Base-by-base conservation (phyloP, 2,329 filamentous ascomycete species). In the Colletotrichum orchidophilum region DNA sequence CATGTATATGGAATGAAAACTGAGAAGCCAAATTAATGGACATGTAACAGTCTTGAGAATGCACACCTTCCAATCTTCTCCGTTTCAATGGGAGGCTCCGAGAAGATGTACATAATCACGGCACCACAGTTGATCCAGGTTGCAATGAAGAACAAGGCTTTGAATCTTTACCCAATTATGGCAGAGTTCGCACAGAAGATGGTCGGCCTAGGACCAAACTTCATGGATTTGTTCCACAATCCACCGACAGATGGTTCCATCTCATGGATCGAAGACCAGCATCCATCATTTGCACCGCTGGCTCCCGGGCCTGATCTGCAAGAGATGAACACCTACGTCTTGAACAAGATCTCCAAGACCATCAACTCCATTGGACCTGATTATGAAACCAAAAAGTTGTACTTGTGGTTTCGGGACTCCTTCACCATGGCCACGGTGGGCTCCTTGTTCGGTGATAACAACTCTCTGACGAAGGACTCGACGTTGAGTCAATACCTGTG, bases 41-140 rank as follows among this genome's bases (percentile, higher is more conserved):
- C 18, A 12, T 31, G 15, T 15, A 46, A 42, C 7, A 58, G 59
- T 1, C 29, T 33, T 21, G 21, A 77, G 74, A 58, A 78, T 76
- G 39, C 69, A 74, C 9, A 75, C 1, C 52, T 78, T 42, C 77
- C 79, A 26, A 83, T 86, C 73, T 84, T 81, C 63, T 84, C 85
- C 1, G 74, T 87, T 2, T 83, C 82, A 3, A 83, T 87, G 74
- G 76, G 85, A 24, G 80, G 77, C 18, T 31, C 50, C 53, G 75
- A 78, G 21, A 83, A 83, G 49, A 78, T 84, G 5, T 88, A 88
- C 73, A 76, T 86, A 29, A 80, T 87, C 39, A 82, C 79, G 33
- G 80, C 80, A 18, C 82, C 85, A 3, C 66, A 73, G 1, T 76
- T 87, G 8, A 78, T 83, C n/a, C 78, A 81, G 50, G 79, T 80